phyloP scores from a whole-genome alignment of 768 basidiomycete species.

The Xerocomus potaroensis region DNA sequence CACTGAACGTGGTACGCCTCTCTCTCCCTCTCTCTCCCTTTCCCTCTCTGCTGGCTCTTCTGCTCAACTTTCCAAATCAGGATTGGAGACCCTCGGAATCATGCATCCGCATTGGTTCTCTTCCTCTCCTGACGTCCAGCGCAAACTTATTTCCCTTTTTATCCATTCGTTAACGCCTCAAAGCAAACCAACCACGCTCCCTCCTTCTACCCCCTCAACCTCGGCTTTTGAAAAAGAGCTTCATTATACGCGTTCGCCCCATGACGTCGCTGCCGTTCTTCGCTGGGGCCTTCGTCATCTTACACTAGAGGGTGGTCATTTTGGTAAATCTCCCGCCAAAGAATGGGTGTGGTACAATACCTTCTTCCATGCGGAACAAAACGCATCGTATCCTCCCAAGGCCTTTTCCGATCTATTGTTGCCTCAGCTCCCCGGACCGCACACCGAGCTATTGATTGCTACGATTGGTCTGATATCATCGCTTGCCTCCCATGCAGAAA shows the following conservation, averaged over 20 bases:
- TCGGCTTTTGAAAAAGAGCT: slow-evolving; percentile 64
- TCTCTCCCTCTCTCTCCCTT: neutral
- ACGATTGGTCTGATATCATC: slow-evolving; percentile 63
- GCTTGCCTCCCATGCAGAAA: slow-evolving; percentile 67
- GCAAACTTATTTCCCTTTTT: slow-evolving; percentile 62
- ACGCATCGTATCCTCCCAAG: slow-evolving; percentile 53
- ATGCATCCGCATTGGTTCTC: slow-evolving; percentile 88
- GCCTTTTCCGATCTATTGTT: slow-evolving; percentile 60
- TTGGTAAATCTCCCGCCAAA: slow-evolving; percentile 52
- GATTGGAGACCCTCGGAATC: slow-evolving; percentile 76
- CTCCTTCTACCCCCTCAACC: slow-evolving; percentile 44
- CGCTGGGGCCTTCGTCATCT: slow-evolving; percentile 81
- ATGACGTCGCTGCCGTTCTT: slow-evolving; percentile 76
- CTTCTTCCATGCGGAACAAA: slow-evolving; percentile 59
- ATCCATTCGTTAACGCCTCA: slow-evolving; percentile 54
- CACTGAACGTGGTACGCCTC: slow-evolving; percentile 51
- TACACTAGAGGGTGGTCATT: slow-evolving; percentile 51
- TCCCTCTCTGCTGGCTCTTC: slow-evolving; percentile 6
- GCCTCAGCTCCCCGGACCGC: slow-evolving; percentile 54
- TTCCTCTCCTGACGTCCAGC: slow-evolving; percentile 66
- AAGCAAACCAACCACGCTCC: slow-evolving; percentile 36
- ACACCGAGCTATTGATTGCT: slow-evolving; percentile 53
- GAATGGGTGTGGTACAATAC: slow-evolving; percentile 64
- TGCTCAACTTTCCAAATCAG: slow-evolving; percentile 33
- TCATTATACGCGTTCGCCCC: slow-evolving; percentile 58